Evolutionary conservation across 1,284 basidiomycete genomes (phyloP).

Genomic region (Ustilago nuda): DNA sequence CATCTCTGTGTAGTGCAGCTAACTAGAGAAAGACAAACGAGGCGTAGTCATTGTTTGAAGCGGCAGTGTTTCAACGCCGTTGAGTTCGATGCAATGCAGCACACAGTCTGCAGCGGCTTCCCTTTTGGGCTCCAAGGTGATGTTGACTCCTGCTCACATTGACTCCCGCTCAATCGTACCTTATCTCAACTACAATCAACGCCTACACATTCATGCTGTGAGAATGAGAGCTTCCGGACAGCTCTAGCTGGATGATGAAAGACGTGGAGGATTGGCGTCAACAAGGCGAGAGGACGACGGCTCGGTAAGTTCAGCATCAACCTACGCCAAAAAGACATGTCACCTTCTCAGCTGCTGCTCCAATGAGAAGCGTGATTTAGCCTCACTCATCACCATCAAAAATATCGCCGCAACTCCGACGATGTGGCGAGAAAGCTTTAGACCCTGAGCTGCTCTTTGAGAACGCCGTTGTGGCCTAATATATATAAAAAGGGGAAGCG

Average conservation of each 20-base stretch:
- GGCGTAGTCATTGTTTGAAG: background rate
- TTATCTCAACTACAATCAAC: background rate
- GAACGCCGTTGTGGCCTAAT: background rate
- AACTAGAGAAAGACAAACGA: background rate
- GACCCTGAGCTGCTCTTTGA: background rate
- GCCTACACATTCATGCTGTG: background rate
- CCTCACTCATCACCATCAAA: background rate
- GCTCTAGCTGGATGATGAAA: too few species aligned
- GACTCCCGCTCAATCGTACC: background rate
- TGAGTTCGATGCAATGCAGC: background rate
- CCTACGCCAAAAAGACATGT: background rate
- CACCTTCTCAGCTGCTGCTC: background rate
- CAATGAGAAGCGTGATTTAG: background rate
- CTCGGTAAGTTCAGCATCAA: background rate
- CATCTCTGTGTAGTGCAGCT: background rate
- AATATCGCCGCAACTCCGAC: conserved; percentile 33
- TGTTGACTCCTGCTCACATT: background rate
- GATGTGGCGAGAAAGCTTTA: background rate
- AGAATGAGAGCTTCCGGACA: background rate
- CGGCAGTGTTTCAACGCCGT: background rate
- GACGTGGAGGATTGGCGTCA: background rate
- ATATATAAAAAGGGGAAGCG: too few species aligned
- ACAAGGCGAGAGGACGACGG: background rate
- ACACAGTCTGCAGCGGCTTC: conserved; percentile 4
- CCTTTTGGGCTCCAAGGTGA: background rate